phyloP scores from a whole-genome alignment of 2,329 filamentous ascomycete species.

The Fusarium protoensiforme region DNA sequence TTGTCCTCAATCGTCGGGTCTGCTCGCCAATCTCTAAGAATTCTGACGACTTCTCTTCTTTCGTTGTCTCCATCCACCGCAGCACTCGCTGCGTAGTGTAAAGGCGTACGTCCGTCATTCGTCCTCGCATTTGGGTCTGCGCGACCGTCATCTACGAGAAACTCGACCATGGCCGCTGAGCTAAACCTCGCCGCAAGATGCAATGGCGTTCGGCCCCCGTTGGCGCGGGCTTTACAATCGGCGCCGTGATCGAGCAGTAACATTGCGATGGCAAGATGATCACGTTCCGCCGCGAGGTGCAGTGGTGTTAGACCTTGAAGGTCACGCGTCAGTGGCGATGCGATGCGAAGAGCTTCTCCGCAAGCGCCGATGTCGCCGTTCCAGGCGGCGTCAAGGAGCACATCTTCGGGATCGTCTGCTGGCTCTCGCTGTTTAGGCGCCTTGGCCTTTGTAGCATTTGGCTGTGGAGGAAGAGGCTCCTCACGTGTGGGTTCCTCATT shows the following conservation, averaged over 20 bases:
- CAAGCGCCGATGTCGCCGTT: slow-evolving; percentile 44
- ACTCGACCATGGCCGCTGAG: slow-evolving; percentile 45
- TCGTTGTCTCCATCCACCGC: slow-evolving; percentile 47
- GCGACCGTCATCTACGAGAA: slow-evolving; percentile 44
- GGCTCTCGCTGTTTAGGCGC: not conserved
- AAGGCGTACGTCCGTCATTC: slow-evolving; percentile 45
- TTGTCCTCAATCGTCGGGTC: slow-evolving; percentile 44
- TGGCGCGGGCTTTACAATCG: slow-evolving; percentile 40
- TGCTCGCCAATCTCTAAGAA: slow-evolving; percentile 44
- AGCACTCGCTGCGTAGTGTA: slow-evolving; percentile 47
- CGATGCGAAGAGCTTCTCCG: slow-evolving; percentile 36
- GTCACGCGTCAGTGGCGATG: slow-evolving; percentile 42
- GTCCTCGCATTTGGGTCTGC: slow-evolving; percentile 45
- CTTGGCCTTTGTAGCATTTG: not conserved
- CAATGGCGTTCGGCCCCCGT: slow-evolving; percentile 46
- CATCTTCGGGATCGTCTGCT: slow-evolving; percentile 34
- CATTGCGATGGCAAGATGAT: slow-evolving; percentile 48
- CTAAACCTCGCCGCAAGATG: slow-evolving; percentile 47
- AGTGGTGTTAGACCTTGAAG: slow-evolving; percentile 45
- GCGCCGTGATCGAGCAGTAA: slow-evolving; percentile 46
- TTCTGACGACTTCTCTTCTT: slow-evolving; percentile 44
- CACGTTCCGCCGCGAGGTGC: slow-evolving; percentile 47
- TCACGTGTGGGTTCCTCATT: not conserved
- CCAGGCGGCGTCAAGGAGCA: slow-evolving; percentile 48
- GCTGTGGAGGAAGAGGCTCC: not conserved